phyloP scores from a whole-genome alignment of 768 basidiomycete genomes.

The Tephrocybe sp. region DNA sequence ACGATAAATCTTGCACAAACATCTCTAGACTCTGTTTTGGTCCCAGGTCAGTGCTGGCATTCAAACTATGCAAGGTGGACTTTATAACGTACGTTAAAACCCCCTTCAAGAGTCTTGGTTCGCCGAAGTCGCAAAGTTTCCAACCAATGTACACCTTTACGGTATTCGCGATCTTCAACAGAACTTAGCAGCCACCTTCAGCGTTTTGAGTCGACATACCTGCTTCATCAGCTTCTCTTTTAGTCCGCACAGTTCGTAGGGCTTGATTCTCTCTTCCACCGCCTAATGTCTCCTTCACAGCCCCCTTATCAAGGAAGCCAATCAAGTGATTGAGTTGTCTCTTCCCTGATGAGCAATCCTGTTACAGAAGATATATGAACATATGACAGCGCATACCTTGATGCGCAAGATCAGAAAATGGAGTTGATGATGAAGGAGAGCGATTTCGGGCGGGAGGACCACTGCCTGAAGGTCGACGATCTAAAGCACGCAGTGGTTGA shows the following conservation, averaged over 20 bases:
- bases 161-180: constrained; percentile 77
- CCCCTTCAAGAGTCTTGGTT: constrained; percentile 79
- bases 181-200: background rate
- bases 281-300: constrained; percentile 54
- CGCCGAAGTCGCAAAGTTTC: constrained; percentile 83
- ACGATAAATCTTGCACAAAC: constrained; percentile 73
- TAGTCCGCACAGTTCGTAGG: constrained; percentile 74
- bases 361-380: constrained; percentile 4
- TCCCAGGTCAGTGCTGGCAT: no score
- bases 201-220: constrained; percentile 41
- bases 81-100: constrained; percentile 59
- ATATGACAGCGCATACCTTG: constrained; percentile 49
- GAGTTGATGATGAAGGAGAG: constrained; percentile 77
- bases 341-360: constrained; percentile 56
- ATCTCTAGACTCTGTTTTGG: constrained; percentile 67
- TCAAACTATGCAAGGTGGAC: no score
- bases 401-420: constrained; percentile 84
- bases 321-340: constrained; percentile 84
- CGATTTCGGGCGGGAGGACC: constrained; percentile 56
- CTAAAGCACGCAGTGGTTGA: constrained; percentile 72
- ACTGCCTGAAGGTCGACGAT: constrained; percentile 68
- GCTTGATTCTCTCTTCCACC: constrained; percentile 64
- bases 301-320: constrained; percentile 78
- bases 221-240: constrained; percentile 89
- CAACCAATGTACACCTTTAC: constrained; percentile 88